Evolutionary conservation across 306 rosid genomes (phyloP).

Genomic region (Quercus parvula): DNA sequence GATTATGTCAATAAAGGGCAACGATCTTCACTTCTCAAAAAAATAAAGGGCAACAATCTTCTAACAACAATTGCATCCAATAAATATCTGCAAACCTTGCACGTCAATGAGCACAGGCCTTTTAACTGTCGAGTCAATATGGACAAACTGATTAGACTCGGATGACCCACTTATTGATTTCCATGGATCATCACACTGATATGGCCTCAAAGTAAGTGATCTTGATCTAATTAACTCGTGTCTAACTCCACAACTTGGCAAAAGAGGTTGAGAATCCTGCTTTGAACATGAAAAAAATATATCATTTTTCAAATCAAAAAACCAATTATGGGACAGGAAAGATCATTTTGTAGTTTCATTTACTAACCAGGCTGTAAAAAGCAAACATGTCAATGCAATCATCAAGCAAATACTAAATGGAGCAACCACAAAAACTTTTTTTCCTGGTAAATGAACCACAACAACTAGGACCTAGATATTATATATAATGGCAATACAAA

Average conservation of each 20-base stretch:
- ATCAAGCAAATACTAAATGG: neutral
- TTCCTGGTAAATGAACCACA: neutral
- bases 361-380: neutral
- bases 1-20: neutral
- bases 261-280: conserved; percentile 53
- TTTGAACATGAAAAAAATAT: conserved; percentile 6
- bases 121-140: conserved; percentile 40
- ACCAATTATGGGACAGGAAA: neutral
- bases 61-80: conserved; percentile 6
- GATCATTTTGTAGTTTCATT: neutral
- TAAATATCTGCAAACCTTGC: conserved; percentile 50
- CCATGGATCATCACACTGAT: conserved; percentile 34
- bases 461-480: neutral
- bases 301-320: neutral
- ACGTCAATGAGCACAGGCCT: conserved; percentile 33
- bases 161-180: conserved; percentile 41
- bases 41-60: too few species aligned
- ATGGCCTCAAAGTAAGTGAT: conserved; percentile 39
- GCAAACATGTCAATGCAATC: neutral
- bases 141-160: conserved; percentile 29
- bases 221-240: conserved; percentile 43
- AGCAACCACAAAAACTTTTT: neutral
- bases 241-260: conserved; percentile 38
- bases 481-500: neutral
- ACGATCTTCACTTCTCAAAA: neutral